Conservation (phyloP, 2,329 filamentous ascomycete species). For the Cercospora sojina region DNA sequence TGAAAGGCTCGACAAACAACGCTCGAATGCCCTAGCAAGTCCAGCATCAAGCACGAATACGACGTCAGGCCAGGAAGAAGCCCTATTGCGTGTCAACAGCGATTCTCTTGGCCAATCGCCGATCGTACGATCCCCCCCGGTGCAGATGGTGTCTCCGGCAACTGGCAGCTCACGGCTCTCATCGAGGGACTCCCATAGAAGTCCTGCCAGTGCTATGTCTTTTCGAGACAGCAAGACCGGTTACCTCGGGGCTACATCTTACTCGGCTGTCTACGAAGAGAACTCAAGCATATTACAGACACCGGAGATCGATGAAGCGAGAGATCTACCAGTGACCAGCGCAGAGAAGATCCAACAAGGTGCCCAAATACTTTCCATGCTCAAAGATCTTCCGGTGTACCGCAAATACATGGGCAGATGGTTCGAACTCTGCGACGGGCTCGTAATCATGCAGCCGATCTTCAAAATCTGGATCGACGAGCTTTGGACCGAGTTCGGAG, state of each 20-base stretch:
- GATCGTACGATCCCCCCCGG: constrained; percentile 14
- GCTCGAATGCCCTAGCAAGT: constrained; percentile 15
- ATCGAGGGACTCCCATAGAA: constrained; percentile 23
- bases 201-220: constrained; percentile 30
- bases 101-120: constrained; percentile 7
- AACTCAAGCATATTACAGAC: constrained; percentile 31
- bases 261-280: constrained; percentile 38
- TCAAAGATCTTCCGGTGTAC: constrained; percentile 37
- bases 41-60: constrained; percentile 27
- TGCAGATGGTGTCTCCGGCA: constrained; percentile 17
- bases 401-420: constrained; percentile 34
- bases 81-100: constrained; percentile 13
- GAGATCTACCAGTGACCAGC: constrained; percentile 31
- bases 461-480: constrained; percentile 39
- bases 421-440: constrained; percentile 39
- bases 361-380: constrained; percentile 36
- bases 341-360: constrained; percentile 37
- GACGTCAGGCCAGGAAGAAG: constrained; percentile 8
- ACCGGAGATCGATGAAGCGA: constrained; percentile 28
- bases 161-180: constrained; percentile 21
- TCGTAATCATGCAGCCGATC: constrained; percentile 35
- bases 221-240: constrained; percentile 35
- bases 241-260: constrained; percentile 38
- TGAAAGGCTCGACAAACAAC: constrained; percentile 1
- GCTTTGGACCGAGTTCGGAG: constrained; percentile 38